Percentiles rank a stretch among this genome's conserved stretches.
phyloP scores from a whole-genome alignment of 176 grass and related monocot genomes.

The Raddia distichophylla region DNA sequence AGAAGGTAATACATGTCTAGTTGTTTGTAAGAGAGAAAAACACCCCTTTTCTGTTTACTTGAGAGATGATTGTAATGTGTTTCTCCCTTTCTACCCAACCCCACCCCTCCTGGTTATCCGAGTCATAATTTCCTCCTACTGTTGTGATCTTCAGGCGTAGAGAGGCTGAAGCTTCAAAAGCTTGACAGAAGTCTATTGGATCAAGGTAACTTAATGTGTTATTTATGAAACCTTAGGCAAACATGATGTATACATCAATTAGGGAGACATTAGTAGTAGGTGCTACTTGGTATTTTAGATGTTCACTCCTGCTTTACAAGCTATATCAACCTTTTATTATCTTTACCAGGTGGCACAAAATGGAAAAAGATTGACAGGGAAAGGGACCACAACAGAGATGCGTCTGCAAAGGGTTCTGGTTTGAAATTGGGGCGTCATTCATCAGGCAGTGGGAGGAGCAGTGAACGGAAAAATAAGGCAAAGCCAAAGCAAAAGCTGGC shows the following conservation, averaged over 20 bases:
- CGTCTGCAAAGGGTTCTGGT: constrained; percentile 55
- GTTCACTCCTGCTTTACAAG: constrained; percentile 14
- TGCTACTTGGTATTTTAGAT: constrained; percentile 47
- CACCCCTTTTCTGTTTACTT: constrained; percentile 10
- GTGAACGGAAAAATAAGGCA: constrained; percentile 76
- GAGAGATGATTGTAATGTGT: constrained; percentile 3
- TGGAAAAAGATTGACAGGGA: constrained; percentile 78
- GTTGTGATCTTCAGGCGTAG: constrained; percentile 39
- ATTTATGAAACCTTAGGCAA: constrained; percentile 29
- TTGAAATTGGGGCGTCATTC: constrained; percentile 64
- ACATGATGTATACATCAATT: constrained; percentile 15
- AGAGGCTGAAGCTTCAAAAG: constrained; percentile 55
- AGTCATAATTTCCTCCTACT: constrained; percentile 15
- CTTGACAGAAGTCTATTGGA: constrained; percentile 56
- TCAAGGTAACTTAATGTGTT: constrained; percentile 45
- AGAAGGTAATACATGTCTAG: constrained; percentile 48
- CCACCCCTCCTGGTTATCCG: not conserved
- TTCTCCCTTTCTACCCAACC: not conserved
- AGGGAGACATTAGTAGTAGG: constrained; percentile 46
- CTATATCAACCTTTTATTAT: constrained; percentile 25
- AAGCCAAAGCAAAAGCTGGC: constrained; percentile 84
- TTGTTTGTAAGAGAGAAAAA: constrained; percentile 11
- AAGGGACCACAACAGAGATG: constrained; percentile 66
- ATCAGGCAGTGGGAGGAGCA: constrained; percentile 61
- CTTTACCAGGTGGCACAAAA: constrained; percentile 54